Base-by-base conservation (phyloP, 2,329 filamentous ascomycete species). In the Colletotrichum higginsianum region DNA sequence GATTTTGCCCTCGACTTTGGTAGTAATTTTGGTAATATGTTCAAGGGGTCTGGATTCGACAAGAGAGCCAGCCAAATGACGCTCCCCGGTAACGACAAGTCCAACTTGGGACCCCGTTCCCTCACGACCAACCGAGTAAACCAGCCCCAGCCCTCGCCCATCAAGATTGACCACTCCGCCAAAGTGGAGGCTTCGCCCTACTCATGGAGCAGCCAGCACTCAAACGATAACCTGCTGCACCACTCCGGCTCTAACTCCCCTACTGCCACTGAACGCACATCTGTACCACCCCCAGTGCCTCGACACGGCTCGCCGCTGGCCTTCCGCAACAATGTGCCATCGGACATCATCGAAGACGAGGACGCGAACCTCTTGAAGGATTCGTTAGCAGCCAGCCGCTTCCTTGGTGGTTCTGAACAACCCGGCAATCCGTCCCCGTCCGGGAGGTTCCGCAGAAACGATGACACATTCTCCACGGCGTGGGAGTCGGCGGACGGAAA, bases 11-110 rank as follows among this genome's bases (percentile, higher is more conserved):
- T 90, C 18, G 88, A 90, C 75, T 77, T 91, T 58, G 89, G 89
- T 18, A 85, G 88, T 57, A 88, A 90, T 75, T 88, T 90, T 73
- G 84, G 86, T 71, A 87, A 84, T 67, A 88, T 90, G 86, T 84
- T 90, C 50, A 61, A 70, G 56, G 70, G 70, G 15, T 82, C 82
- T 13, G 83, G 81, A n/a, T 88, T 88, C 60, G 87, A 89, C 73
- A 90, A 90, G 78, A 82, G 87, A 71, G 82, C 85, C 26, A 88
- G 87, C 75, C 82, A 84, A 60, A 81, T 81, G n/a, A 88, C 86
- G 4, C 72, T 87, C 66, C 85, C 79, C 49, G 79, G 82, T 23
- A 82, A 84, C 44, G 79, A 80, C 13, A 26, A 64, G 40, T 61
- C 69, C 53, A 75, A 77, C 4, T 65, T 80, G 62, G 78, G 75